These are phyloP conservation scores for Diaporthe capsici DNA, from an alignment of 2,329 filamentous ascomycete species.

Conservation along the genomic window DNA sequence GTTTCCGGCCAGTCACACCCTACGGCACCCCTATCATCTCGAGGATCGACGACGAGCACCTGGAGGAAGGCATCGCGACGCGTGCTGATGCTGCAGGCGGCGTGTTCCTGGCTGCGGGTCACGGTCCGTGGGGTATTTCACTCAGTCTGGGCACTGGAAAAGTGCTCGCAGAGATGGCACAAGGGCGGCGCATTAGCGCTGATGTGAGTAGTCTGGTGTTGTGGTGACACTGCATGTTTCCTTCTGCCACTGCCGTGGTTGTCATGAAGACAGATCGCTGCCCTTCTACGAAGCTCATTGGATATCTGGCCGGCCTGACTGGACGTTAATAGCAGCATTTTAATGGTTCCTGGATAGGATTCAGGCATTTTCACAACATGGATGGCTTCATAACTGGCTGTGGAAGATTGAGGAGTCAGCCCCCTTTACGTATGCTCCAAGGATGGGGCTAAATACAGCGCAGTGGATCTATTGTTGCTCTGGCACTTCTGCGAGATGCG, in stretches of 20 bases:
- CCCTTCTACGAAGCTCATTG: slow-evolving; percentile 1
- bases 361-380: slow-evolving; percentile 8
- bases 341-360: slow-evolving; percentile 21
- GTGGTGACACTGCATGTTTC: slow-evolving; percentile 32
- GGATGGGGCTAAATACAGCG: slow-evolving; percentile 17
- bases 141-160: slow-evolving; percentile 77
- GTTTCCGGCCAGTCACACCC: slow-evolving; percentile 79
- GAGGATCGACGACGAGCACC: slow-evolving; percentile 67
- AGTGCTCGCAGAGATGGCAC: slow-evolving; percentile 79
- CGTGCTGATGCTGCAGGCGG: slow-evolving; percentile 65
- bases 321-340: slow-evolving; percentile 6
- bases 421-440: not conserved
- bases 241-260: slow-evolving; percentile 39
- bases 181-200: slow-evolving; percentile 69
- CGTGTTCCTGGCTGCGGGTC: slow-evolving; percentile 79
- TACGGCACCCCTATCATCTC: slow-evolving; percentile 75
- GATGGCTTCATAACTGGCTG: slow-evolving; percentile 14
- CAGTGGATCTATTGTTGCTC: not conserved
- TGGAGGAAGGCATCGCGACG: slow-evolving; percentile 65
- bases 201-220: slow-evolving; percentile 67
- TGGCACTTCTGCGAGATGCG: not conserved
- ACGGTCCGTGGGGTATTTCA: slow-evolving; percentile 83
- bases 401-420: slow-evolving; percentile 18
- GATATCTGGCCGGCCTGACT: slow-evolving; percentile 1
- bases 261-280: slow-evolving; percentile 33